Evolutionary conservation across 495 filamentous ascomycete genomes (phyloP).

Genomic region (Halenospora varia): DNA sequence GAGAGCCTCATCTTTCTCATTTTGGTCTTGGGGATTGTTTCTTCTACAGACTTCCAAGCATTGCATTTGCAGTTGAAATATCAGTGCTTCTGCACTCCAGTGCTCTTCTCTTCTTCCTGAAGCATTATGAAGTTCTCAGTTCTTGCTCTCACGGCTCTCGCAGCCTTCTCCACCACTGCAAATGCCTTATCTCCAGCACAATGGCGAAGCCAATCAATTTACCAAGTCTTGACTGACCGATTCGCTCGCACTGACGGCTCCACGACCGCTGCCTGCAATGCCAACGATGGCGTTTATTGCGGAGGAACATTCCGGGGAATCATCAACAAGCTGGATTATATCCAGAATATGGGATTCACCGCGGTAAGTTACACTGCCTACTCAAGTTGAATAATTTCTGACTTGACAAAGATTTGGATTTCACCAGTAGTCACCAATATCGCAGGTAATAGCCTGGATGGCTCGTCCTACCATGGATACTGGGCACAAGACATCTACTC

Average conservation of each 20-base stretch:
- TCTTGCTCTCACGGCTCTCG: background rate
- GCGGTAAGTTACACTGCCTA: slow-evolving; percentile 41
- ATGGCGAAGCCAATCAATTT: slow-evolving; percentile 65
- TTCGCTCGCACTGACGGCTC: slow-evolving; percentile 66
- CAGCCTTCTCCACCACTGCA: slow-evolving; percentile 6
- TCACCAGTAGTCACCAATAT: slow-evolving; percentile 67
- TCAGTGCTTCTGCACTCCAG: background rate
- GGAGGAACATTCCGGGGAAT: slow-evolving; percentile 74
- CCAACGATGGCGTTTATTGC: slow-evolving; percentile 55
- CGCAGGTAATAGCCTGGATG: slow-evolving; percentile 43
- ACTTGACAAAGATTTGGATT: slow-evolving; percentile 58
- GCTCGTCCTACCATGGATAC: slow-evolving; percentile 68
- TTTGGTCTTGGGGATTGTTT: no score
- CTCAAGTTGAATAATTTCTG: background rate
- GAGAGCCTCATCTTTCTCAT: no score
- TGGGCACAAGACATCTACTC: slow-evolving; percentile 67
- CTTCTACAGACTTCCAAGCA: background rate
- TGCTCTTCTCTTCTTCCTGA: background rate
- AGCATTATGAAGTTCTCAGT: slow-evolving; percentile 12
- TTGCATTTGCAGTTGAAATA: background rate
- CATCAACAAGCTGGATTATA: slow-evolving; percentile 64
- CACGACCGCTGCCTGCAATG: slow-evolving; percentile 50
- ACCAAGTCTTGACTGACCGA: slow-evolving; percentile 72
- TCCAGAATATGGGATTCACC: slow-evolving; percentile 76
- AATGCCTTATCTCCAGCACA: slow-evolving; percentile 34